Conservation (phyloP, 208 protist genomes). For the Trypanosoma lewisi region DNA sequence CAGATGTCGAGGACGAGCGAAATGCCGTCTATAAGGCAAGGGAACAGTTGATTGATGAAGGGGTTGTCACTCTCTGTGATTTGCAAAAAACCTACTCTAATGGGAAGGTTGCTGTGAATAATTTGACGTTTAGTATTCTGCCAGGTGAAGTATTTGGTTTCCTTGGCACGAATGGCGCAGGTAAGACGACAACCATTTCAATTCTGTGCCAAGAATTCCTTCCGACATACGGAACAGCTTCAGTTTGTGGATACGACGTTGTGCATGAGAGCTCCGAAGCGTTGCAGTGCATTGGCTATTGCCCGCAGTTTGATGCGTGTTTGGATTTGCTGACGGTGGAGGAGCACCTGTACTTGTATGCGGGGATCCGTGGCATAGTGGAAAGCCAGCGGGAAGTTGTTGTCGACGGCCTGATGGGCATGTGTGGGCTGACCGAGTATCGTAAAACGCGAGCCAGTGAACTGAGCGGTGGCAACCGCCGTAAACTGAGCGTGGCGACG, state of each 20-base stretch:
- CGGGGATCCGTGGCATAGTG: conserved; percentile 62
- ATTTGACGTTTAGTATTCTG: conserved; percentile 63
- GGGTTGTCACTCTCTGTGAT: conserved; percentile 51
- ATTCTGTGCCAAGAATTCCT: conserved; percentile 72
- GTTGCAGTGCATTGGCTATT: conserved; percentile 90
- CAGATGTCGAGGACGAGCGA: conserved; percentile 8
- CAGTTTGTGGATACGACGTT: conserved; percentile 55
- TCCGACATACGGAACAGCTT: conserved; percentile 47
- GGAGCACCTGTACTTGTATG: conserved; percentile 92
- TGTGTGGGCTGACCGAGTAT: conserved; percentile 46
- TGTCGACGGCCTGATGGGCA: conserved; percentile 30
- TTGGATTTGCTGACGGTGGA: conserved; percentile 90
- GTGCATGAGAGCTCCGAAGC: conserved; percentile 40
- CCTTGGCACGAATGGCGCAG: conserved; percentile 84
- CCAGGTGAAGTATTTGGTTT: conserved; percentile 81
- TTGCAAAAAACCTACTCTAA: conserved; percentile 65
- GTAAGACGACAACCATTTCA: conserved; percentile 85
- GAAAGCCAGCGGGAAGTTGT: conserved; percentile 17
- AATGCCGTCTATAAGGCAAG: not conserved
- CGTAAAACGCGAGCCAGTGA: conserved; percentile 26
- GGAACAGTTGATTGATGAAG: conserved; percentile 20
- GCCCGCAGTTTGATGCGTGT: conserved; percentile 95
- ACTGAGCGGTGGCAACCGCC: conserved; percentile 80
- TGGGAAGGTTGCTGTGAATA: conserved; percentile 63
- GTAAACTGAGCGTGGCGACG: conserved; percentile 77